phyloP scores from a whole-genome alignment of 495 filamentous ascomycete species.

The Penicillium waksmanii region DNA sequence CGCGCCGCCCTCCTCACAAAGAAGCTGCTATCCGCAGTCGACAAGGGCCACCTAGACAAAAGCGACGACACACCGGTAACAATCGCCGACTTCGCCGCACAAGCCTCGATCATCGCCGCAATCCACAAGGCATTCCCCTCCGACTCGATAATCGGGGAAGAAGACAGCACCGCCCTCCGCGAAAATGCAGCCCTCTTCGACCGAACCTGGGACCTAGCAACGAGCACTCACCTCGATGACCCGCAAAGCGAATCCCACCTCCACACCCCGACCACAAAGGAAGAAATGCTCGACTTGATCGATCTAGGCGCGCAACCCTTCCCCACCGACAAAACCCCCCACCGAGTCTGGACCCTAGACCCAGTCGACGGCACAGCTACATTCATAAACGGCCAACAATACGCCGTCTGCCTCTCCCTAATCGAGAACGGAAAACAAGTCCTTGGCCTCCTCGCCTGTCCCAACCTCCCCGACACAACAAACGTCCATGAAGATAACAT shows the following conservation, averaged over 20 bases:
- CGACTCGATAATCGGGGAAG: conserved; percentile 65
- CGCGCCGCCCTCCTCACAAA: conserved; percentile 58
- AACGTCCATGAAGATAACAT: conserved; percentile 50
- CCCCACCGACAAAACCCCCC: conserved; percentile 39
- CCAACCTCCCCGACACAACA: conserved; percentile 50
- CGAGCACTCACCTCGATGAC: conserved; percentile 40
- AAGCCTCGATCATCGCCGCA: conserved; percentile 62
- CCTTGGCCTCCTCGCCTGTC: conserved; percentile 59
- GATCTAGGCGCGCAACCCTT: conserved; percentile 59
- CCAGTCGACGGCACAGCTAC: conserved; percentile 74
- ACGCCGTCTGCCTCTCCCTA: conserved; percentile 64
- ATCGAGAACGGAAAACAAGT: conserved; percentile 52
- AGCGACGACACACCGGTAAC: conserved; percentile 65
- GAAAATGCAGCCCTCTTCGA: conserved; percentile 50
- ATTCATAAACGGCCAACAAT: conserved; percentile 65
- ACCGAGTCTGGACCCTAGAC: conserved; percentile 67
- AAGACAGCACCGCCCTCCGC: conserved; percentile 59
- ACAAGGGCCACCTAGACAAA: conserved; percentile 58
- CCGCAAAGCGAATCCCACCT: conserved; percentile 44
- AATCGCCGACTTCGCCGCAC: conserved; percentile 69
- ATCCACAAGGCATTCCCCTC: conserved; percentile 57
- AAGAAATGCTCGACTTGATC: conserved; percentile 64
- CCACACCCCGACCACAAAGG: conserved; percentile 45
- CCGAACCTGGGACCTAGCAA: conserved; percentile 57
- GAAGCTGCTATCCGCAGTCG: conserved; percentile 47